Percentiles rank a stretch among this genome's conserved stretches.
Conservation (phyloP, 352 stramenopile genomes). For the Pythium dissimile region DNA sequence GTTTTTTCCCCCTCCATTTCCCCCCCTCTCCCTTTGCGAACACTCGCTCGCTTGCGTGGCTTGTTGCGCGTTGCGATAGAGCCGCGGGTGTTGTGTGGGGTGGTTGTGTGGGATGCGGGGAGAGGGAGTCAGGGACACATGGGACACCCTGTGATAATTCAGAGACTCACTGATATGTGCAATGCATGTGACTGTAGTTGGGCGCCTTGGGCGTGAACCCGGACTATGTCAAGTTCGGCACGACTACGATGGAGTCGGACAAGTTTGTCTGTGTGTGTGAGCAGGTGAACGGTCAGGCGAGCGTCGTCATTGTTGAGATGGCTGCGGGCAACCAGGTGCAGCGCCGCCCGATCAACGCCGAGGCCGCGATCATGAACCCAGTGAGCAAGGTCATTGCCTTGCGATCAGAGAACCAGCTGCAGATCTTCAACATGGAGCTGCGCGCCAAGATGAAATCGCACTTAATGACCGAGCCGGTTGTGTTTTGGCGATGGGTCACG, state of each 20-base stretch:
- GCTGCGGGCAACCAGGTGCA: constrained; percentile 83
- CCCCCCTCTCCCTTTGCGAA: too few species aligned
- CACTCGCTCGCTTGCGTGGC: too few species aligned
- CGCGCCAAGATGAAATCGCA: constrained; percentile 98
- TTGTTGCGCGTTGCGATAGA: too few species aligned
- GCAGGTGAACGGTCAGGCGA: constrained; percentile 83
- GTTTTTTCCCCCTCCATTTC: not conserved
- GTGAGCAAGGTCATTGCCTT: constrained; percentile 88
- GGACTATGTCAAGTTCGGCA: constrained; percentile 92
- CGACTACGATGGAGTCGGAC: constrained; percentile 97
- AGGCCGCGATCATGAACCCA: constrained; percentile 99
- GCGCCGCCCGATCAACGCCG: constrained; percentile 96
- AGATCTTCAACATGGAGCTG: constrained; percentile 99
- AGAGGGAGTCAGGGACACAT: too few species aligned
- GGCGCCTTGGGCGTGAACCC: constrained; percentile 84
- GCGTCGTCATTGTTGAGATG: constrained; percentile 93
- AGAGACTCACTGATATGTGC: constrained; percentile 14
- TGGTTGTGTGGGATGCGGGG: too few species aligned
- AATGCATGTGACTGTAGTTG: constrained; percentile 47
- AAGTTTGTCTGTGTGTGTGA: constrained; percentile 95
- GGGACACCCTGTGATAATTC: not conserved
- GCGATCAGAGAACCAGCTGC: constrained; percentile 92
- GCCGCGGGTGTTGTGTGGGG: too few species aligned
- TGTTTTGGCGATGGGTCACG: constrained; percentile 99
- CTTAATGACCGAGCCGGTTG: constrained; percentile 90